phyloP scores from a whole-genome alignment of 169 alveolate species.

The Toxoplasma gondii region DNA sequence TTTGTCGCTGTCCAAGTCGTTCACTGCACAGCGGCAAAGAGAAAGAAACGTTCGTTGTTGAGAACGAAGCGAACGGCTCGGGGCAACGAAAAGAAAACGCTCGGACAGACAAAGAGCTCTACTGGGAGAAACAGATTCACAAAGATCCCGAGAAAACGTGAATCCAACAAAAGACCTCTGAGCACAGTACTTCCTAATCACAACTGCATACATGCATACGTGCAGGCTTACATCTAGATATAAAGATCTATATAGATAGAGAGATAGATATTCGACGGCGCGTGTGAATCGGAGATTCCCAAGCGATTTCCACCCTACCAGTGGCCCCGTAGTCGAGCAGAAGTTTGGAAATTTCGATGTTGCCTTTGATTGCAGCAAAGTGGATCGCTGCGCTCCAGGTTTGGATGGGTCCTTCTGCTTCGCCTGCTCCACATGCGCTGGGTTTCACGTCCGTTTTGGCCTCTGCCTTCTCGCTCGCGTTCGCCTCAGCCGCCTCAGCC shows the following conservation, averaged over 20 bases:
- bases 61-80: background rate
- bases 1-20: slow-evolving; percentile 70
- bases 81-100: background rate
- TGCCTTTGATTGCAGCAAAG: slow-evolving; percentile 78
- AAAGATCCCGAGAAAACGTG: too few species aligned
- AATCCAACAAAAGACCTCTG: too few species aligned
- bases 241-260: background rate
- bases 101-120: background rate
- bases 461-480: background rate
- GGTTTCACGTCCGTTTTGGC: background rate
- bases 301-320: background rate
- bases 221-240: background rate
- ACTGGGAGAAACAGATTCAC: too few species aligned
- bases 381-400: slow-evolving; percentile 77
- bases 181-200: too few species aligned
- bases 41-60: background rate
- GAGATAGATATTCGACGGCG: too few species aligned
- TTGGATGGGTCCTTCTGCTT: slow-evolving; percentile 33
- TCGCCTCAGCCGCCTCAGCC: background rate
- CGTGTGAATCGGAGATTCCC: too few species aligned
- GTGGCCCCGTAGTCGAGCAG: slow-evolving; percentile 73
- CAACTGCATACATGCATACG: too few species aligned
- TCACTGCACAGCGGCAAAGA: slow-evolving; percentile 60
- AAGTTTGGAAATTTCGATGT: slow-evolving; percentile 65
- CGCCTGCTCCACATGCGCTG: background rate